phyloP scores from a whole-genome alignment of 306 rosid genomes.

The Oemleria cerasiformis region DNA sequence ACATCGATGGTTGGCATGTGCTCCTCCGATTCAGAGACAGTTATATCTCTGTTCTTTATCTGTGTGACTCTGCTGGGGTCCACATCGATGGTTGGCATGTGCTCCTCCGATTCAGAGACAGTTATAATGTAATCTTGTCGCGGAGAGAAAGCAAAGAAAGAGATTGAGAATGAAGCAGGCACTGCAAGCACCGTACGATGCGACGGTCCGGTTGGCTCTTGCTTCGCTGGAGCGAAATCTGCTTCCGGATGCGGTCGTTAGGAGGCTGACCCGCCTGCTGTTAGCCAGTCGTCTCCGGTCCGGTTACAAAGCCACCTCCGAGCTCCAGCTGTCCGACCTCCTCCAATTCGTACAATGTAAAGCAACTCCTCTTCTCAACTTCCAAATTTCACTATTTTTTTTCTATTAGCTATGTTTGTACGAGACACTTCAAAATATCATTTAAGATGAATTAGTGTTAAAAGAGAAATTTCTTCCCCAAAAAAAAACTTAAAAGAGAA shows the following conservation, averaged over 20 bases:
- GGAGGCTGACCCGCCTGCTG: conserved; percentile 66
- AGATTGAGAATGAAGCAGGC: conserved; percentile 16
- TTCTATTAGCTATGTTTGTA: too few species aligned
- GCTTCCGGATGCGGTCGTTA: conserved; percentile 56
- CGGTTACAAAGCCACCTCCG: conserved; percentile 51
- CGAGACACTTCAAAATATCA: too few species aligned
- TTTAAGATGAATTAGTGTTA: too few species aligned
- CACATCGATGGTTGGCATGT: background rate
- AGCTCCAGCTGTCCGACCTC: conserved; percentile 65
- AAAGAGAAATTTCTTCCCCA: too few species aligned
- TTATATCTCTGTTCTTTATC: too few species aligned
- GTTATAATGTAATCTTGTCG: background rate
- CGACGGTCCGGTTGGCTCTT: conserved; percentile 46
- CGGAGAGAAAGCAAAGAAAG: background rate
- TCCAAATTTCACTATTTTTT: too few species aligned
- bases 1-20: background rate
- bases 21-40: background rate
- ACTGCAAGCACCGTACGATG: conserved; percentile 43
- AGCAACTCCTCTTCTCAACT: background rate
- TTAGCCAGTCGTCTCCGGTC: conserved; percentile 76
- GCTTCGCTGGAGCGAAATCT: conserved; percentile 61
- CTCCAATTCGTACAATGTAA: conserved; percentile 59
- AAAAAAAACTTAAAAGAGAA: too few species aligned
- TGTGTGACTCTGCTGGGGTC: background rate
- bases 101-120: background rate